phyloP scores from a whole-genome alignment of 1,139 yeast genomes.

The Hyphopichia khmerensis region DNA sequence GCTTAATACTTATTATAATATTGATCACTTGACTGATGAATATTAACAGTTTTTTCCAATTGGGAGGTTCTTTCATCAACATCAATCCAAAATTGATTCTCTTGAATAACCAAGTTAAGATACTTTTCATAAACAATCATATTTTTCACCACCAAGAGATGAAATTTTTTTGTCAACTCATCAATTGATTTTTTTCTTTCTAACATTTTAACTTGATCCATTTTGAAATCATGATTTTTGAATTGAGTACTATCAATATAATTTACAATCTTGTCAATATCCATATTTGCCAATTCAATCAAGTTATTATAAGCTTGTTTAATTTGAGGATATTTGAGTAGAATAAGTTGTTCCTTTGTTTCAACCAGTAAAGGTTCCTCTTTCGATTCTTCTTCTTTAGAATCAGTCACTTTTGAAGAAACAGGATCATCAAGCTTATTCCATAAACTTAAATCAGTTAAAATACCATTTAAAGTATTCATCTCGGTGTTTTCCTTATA shows the following conservation, averaged over 20 bases:
- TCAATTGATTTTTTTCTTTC: slow-evolving; percentile 11
- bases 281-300: slow-evolving; percentile 21
- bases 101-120: slow-evolving; percentile 16
- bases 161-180: slow-evolving; percentile 17
- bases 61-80: slow-evolving; percentile 13
- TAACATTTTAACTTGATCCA: slow-evolving; percentile 8
- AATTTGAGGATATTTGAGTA: slow-evolving; percentile 19
- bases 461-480: slow-evolving; percentile 17
- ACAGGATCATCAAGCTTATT: slow-evolving; percentile 4
- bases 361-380: slow-evolving; percentile 7
- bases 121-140: slow-evolving; percentile 30
- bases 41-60: slow-evolving; percentile 10
- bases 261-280: slow-evolving; percentile 20
- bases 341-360: slow-evolving; percentile 18
- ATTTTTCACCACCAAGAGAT: slow-evolving; percentile 24
- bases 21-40: slow-evolving; percentile 5
- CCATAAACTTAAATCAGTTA: slow-evolving; percentile 18
- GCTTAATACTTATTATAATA: not conserved
- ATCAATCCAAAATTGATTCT: slow-evolving; percentile 28
- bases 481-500: slow-evolving; percentile 22
- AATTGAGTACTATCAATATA: slow-evolving; percentile 17
- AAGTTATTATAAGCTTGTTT: slow-evolving; percentile 19
- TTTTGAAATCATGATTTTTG: slow-evolving; percentile 16
- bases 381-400: slow-evolving; percentile 2
- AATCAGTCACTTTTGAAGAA: not conserved